Base-by-base conservation (phyloP, 2,329 filamentous ascomycete genomes). In the Colletotrichum eleusines region DNA sequence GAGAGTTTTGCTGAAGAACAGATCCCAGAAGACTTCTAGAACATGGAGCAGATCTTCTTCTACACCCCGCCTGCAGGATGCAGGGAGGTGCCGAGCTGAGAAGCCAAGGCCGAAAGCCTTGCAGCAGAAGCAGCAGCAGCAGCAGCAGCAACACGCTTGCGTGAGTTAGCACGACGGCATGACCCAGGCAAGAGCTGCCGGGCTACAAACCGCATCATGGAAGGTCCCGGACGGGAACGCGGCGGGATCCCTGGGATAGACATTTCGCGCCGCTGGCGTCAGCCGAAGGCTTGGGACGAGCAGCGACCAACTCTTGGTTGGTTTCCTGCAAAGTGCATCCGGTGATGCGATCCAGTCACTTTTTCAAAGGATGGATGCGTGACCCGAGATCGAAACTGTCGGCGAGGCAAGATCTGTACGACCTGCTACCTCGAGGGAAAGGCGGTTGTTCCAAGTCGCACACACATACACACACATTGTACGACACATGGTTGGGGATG, bases 1-100 rank as follows among this genome's bases (percentile, higher is more conserved):
- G 50, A 31, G 58, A 48, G 58, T 20, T 68, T 53, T 38, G 64
- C 44, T 71, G 59, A 53, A 71, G 69, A 71, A 69, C 44, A 63
- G 42, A 71, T 68, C 59, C 68, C 58, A 48, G 51, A 71, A 63
- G 53, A 42, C 64, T 71, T 71, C 64, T 69, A 71, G 69, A 71
- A 71, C 64, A 63, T 46, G 64, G 64, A 50, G 58, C 46, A 62
- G 64, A 63, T 69, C 69, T n/a, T 59, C 69, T 38, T 26, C 44
- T 20, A 57, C 38, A 38, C 61, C 58, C 69, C 69, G 46, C 35
- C 54, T 71, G 58, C 58, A 58, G 51, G 33, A 50, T 68, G 64
- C 64, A 71, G 68, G 64, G 68, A 68, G 68, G 31, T 48, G 38
- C 58, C 33, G n/a, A 53, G 58, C 58, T 51, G 58, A 71, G 64